Base-by-base conservation (phyloP, 805 yeast genomes). In the Nakazawaea anatomiae region DNA sequence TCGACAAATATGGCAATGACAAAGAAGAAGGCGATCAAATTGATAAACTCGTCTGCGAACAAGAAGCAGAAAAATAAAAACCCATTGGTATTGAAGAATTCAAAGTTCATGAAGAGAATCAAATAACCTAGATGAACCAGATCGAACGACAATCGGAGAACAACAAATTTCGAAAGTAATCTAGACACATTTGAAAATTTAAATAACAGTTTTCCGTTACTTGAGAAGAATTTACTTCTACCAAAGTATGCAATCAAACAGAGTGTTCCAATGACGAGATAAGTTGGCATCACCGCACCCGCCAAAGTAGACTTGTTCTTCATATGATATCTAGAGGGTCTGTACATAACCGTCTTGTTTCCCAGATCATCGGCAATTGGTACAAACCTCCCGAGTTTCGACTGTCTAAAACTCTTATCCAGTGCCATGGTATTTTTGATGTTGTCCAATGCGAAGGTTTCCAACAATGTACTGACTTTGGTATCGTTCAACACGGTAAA, bases 151-250 rank as follows among this genome's bases (percentile, higher is more conserved):
- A 50, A 32, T 36, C 49, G 45, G 14, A 50, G 11, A 12, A 41
- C 9, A 4, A 46, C n/a, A 25, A 46, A 40, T 14, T 41, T 25
- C 43, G 12, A 35, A 11, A 50, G 14, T 3, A 50, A 42, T 27
- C 49, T 45, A 5, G 52, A 46, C 4, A 50, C 44, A 18, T 45
- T 45, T 9, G 52, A 50, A 29, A 50, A 42, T n/a, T 50, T 50
- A 47, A 50, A 36, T 25, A 46, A 31, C 12, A 7, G 35, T 32
- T 11, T 39, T 25, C 32, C 28, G 10, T 35, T 9, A 18, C 10
- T 6, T 5, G 39, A 12, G 4, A 38, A 27, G 29, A 44, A 36
- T 42, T 27, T 47, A 4, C 30, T 6, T 31, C 50, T 46, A 10
- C 40, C 44, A 12, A 42, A 5, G 29, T 50, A 50, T 6, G 9